These are phyloP conservation scores for Starmera amethionina DNA, from an alignment of 805 yeast genomes.

Conservation along the genomic window DNA sequence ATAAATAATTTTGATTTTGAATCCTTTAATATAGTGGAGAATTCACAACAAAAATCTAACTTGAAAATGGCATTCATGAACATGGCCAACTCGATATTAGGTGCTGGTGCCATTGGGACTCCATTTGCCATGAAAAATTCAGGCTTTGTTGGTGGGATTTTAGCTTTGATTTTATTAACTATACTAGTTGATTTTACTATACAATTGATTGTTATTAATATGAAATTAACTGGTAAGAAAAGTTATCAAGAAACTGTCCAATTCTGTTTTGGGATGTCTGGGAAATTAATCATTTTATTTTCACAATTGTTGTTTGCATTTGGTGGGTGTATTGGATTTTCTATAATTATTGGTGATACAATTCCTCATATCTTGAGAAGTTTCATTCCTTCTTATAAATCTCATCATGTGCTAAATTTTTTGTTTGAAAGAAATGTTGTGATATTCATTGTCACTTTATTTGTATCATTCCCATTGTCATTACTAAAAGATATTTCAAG, in stretches of 20 bases:
- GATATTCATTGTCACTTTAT: conserved; percentile 57
- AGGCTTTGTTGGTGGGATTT: conserved; percentile 67
- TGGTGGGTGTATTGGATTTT: conserved; percentile 91
- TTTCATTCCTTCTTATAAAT: conserved; percentile 36
- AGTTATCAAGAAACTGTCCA: conserved; percentile 83
- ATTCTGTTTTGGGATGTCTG: conserved; percentile 66
- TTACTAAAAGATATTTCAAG: conserved; percentile 73
- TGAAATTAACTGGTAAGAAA: conserved; percentile 64
- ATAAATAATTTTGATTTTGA: too few species aligned
- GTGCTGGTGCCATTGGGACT: conserved; percentile 94
- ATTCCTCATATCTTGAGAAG: conserved; percentile 81
- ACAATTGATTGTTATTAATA: conserved; percentile 68
- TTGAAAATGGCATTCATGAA: conserved; percentile 91
- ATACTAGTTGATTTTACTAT: conserved; percentile 83
- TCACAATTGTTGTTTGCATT: conserved; percentile 86
- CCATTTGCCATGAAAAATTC: conserved; percentile 79
- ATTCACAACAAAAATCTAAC: conserved; percentile 31
- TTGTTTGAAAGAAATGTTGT: conserved; percentile 59
- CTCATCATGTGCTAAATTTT: conserved; percentile 34
- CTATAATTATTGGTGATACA: conserved; percentile 91
- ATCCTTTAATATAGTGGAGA: too few species aligned
- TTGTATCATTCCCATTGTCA: conserved; percentile 77
- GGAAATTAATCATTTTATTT: conserved; percentile 54
- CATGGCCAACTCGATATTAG: conserved; percentile 91
- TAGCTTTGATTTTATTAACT: conserved; percentile 52